Conservation (phyloP, 2,329 filamentous ascomycete genomes). For the Aspergillus sp. region DNA sequence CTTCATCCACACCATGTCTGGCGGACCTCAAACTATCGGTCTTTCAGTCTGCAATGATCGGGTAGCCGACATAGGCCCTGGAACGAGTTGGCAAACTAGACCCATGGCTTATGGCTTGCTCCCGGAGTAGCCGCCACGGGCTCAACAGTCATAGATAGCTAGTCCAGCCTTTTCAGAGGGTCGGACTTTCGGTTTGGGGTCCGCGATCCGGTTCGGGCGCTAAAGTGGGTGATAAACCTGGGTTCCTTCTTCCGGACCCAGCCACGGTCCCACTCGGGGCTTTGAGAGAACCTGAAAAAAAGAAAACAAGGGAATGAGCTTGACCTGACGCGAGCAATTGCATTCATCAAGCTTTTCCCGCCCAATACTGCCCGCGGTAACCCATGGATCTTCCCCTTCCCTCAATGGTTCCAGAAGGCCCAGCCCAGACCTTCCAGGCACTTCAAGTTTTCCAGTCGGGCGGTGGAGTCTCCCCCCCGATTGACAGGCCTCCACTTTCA, state of each 20-base stretch:
- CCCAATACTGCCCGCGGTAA: not conserved
- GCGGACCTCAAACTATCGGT: not conserved
- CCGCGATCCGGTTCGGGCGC: constrained; percentile 22
- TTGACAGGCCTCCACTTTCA: not conserved
- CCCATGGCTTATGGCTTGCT: not conserved
- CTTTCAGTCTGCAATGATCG: not conserved
- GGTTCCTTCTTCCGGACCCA: constrained; percentile 7
- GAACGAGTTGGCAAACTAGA: not conserved
- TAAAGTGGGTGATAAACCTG: constrained; percentile 13
- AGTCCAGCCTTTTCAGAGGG: constrained; percentile 14
- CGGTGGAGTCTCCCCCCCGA: not conserved
- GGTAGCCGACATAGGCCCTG: constrained; percentile 9
- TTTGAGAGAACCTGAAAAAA: constrained; percentile 12
- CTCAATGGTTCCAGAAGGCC: constrained; percentile 19
- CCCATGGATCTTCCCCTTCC: constrained; percentile 5
- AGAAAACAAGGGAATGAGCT: constrained; percentile 7
- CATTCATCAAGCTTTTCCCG: not conserved
- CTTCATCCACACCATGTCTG: not conserved
- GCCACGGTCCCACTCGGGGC: constrained; percentile 16
- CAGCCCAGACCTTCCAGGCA: no score
- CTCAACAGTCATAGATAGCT: not conserved
- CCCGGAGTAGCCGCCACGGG: constrained; percentile 5
- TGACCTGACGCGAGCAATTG: not conserved
- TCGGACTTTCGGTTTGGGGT: constrained; percentile 7
- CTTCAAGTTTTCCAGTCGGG: not conserved